Conservation (phyloP, 2,329 filamentous ascomycete genomes). For the Colletotrichum lindemuthianum region DNA sequence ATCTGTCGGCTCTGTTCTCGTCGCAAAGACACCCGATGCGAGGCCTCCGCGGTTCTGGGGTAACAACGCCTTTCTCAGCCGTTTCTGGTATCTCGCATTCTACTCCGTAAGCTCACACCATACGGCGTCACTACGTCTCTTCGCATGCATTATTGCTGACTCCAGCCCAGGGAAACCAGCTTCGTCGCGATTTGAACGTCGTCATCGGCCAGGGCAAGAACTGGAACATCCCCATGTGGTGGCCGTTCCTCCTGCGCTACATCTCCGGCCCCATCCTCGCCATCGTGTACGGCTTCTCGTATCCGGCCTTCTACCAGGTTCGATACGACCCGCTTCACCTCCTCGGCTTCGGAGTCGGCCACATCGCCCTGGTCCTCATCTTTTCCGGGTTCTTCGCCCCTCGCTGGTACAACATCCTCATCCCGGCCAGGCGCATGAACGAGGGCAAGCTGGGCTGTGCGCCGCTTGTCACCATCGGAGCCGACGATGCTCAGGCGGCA, state of each 20-base stretch:
- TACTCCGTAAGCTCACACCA: slow-evolving; percentile 60
- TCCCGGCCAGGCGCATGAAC: slow-evolving; percentile 55
- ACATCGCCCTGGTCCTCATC: slow-evolving; percentile 58
- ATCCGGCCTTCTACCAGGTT: slow-evolving; percentile 58
- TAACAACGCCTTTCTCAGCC: slow-evolving; percentile 47
- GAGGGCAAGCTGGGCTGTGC: slow-evolving; percentile 53
- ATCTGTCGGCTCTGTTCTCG: slow-evolving; percentile 48
- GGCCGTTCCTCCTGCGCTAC: slow-evolving; percentile 61
- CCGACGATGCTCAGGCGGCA: slow-evolving; percentile 33
- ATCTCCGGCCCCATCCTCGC: slow-evolving; percentile 59
- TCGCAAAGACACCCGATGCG: slow-evolving; percentile 55
- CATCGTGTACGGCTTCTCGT: slow-evolving; percentile 63
- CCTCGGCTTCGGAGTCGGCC: slow-evolving; percentile 58
- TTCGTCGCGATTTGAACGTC: slow-evolving; percentile 63
- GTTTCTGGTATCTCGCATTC: slow-evolving; percentile 64
- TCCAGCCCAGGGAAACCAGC: slow-evolving; percentile 60
- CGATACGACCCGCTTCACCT: slow-evolving; percentile 62
- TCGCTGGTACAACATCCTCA: slow-evolving; percentile 63
- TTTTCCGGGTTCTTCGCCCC: slow-evolving; percentile 61
- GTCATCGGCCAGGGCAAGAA: slow-evolving; percentile 64
- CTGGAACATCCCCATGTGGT: slow-evolving; percentile 64
- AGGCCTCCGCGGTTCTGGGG: slow-evolving; percentile 54
- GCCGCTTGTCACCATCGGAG: slow-evolving; percentile 27
- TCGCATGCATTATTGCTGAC: background rate
- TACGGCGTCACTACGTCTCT: too few species aligned